phyloP scores from a whole-genome alignment of 177 flowering plant species.

The Tripterygium wilfordii region DNA sequence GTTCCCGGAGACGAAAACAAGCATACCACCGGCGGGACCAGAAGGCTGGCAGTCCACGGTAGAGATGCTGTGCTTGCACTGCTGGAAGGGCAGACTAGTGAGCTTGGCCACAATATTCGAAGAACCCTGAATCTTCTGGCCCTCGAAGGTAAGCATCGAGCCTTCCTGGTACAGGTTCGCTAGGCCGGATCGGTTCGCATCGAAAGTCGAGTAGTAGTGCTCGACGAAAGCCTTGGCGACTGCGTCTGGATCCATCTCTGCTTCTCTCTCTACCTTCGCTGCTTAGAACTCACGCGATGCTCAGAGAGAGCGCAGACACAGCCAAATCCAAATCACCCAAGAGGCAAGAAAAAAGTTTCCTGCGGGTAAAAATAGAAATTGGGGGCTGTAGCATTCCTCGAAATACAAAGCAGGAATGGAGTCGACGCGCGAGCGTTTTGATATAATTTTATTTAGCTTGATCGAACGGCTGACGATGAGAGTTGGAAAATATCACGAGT shows the following conservation, averaged over 20 bases:
- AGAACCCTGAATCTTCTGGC: slow-evolving; percentile 55
- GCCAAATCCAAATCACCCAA: no score
- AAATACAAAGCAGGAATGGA: no score
- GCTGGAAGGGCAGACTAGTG: slow-evolving; percentile 53
- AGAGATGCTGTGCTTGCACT: slow-evolving; percentile 52
- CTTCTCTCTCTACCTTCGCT: no score
- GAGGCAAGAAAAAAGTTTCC: no score
- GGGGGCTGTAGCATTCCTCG: no score
- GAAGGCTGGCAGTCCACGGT: slow-evolving; percentile 75
- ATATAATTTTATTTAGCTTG: no score
- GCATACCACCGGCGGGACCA: slow-evolving; percentile 66
- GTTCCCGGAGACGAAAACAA: slow-evolving; percentile 74
- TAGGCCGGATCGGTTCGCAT: slow-evolving; percentile 41
- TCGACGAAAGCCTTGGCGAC: slow-evolving; percentile 65
- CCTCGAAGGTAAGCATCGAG: slow-evolving; percentile 64
- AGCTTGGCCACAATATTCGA: slow-evolving; percentile 51
- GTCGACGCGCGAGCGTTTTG: no score
- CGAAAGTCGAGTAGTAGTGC: slow-evolving; percentile 67
- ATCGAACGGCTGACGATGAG: no score
- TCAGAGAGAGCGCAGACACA: no score
- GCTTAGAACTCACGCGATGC: no score
- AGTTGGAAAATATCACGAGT: no score
- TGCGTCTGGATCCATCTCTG: slow-evolving; percentile 58
- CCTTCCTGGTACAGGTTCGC: slow-evolving; percentile 50
- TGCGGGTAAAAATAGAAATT: no score